Percentiles rank a stretch among this genome's conserved stretches.
These are phyloP conservation scores for Elsinoe batatas DNA, from an alignment of 2,329 filamentous ascomycete genomes.

Conservation along the genomic window DNA sequence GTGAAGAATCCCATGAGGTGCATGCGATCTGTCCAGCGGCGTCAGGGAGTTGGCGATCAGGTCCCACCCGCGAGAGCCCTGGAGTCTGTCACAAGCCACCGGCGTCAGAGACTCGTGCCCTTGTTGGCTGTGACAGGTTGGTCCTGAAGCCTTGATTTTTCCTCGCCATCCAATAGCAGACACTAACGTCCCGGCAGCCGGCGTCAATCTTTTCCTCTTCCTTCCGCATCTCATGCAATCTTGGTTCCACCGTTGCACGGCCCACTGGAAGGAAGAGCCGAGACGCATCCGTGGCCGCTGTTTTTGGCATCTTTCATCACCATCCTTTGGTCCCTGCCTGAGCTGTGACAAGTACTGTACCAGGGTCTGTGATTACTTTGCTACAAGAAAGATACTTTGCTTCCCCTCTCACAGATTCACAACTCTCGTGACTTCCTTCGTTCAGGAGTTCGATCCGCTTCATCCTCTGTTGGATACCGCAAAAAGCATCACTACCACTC, in stretches of 20 bases:
- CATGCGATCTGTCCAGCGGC: constrained; percentile 4
- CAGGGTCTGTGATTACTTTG: neutral
- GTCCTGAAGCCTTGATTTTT: neutral
- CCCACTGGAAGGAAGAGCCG: constrained; percentile 6
- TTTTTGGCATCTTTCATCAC: constrained; percentile 5
- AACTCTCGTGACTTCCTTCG: constrained; percentile 6
- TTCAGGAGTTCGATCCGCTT: neutral
- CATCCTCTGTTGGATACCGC: neutral
- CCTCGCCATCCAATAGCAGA: neutral
- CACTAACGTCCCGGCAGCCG: neutral
- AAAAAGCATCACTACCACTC: neutral
- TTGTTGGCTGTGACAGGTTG: neutral
- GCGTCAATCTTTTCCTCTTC: neutral
- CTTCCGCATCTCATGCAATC: neutral
- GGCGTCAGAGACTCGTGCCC: neutral
- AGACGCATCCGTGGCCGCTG: neutral
- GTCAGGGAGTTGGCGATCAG: neutral
- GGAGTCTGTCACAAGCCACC: constrained; percentile 1
- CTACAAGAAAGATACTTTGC: neutral
- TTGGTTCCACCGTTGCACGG: neutral
- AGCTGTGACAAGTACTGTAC: neutral
- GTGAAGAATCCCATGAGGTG: neutral
- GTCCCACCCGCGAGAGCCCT: neutral
- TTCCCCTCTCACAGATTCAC: neutral
- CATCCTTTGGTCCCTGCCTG: neutral